phyloP scores from a whole-genome alignment of 2,329 filamentous ascomycete species.

The Cadophora gregata region DNA sequence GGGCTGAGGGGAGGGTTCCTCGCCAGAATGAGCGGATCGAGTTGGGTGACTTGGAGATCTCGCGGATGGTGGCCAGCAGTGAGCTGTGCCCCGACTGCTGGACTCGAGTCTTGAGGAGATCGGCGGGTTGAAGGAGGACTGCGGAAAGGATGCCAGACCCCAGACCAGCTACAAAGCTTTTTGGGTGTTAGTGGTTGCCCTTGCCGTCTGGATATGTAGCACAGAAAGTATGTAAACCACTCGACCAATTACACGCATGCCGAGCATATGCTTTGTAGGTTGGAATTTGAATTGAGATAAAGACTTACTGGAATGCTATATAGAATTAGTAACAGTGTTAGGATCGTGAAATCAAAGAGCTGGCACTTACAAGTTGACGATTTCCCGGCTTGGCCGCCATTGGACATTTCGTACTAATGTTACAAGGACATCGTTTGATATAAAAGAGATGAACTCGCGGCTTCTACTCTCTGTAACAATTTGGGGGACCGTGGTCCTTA shows the following conservation, averaged over 20 bases:
- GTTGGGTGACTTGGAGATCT: conserved; percentile 70
- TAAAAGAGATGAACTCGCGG: conserved; percentile 5
- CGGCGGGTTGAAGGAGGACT: conserved; percentile 89
- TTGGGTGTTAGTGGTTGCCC: conserved; percentile 1
- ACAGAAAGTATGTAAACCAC: background rate
- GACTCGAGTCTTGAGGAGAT: conserved; percentile 94
- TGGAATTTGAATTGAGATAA: background rate
- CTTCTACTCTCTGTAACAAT: background rate
- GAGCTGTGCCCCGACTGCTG: conserved; percentile 82
- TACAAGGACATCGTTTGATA: conserved; percentile 34
- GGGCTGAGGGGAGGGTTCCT: conserved; percentile 88
- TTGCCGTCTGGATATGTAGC: background rate
- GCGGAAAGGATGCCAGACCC: conserved; percentile 87
- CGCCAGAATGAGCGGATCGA: conserved; percentile 81
- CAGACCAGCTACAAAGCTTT: conserved; percentile 78
- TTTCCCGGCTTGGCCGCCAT: conserved; percentile 55
- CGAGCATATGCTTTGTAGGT: background rate
- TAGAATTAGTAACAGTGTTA: conserved; percentile 17
- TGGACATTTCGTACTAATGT: conserved; percentile 51
- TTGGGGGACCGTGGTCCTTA: background rate
- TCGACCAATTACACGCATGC: background rate
- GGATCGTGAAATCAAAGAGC: background rate
- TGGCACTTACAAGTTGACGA: conserved; percentile 54
- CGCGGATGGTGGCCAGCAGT: conserved; percentile 70
- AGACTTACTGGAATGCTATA: conserved; percentile 67